Conservation (phyloP, 2,329 filamentous ascomycete species). For the Sporothrix protearum region DNA sequence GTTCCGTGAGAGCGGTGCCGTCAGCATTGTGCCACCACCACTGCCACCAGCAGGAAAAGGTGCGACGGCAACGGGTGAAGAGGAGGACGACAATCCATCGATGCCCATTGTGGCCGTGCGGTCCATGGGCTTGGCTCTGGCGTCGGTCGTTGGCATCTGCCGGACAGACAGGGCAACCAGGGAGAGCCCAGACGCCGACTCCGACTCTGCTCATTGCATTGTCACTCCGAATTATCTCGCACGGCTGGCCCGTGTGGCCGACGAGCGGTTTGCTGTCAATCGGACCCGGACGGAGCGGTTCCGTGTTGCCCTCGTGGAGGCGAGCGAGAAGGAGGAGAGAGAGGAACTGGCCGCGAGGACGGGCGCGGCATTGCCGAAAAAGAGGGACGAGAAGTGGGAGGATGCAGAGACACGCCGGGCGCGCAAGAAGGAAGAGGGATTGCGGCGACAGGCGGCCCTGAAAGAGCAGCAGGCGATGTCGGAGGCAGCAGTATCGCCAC, state of each 20-base stretch:
- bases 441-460: constrained; percentile 36
- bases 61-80: background rate
- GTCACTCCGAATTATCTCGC: constrained; percentile 66
- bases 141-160: constrained; percentile 69
- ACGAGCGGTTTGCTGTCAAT: constrained; percentile 71
- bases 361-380: constrained; percentile 26
- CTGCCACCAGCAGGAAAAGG: background rate
- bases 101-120: constrained; percentile 79
- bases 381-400: constrained; percentile 50
- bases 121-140: constrained; percentile 75
- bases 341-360: constrained; percentile 24
- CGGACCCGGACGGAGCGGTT: constrained; percentile 64
- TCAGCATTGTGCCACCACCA: constrained; percentile 52
- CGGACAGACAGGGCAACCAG: background rate
- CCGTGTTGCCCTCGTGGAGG: constrained; percentile 45
- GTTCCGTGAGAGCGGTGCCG: constrained; percentile 84
- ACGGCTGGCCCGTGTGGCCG: constrained; percentile 65
- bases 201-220: constrained; percentile 38
- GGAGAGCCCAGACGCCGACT: constrained; percentile 5
- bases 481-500: background rate
- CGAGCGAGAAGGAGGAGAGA: constrained; percentile 31
- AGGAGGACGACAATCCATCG: constrained; percentile 35
- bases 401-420: constrained; percentile 50
- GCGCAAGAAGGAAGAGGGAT: constrained; percentile 56
- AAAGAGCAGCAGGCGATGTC: constrained; percentile 21